Percentiles rank a stretch among this genome's conserved stretches.
These are phyloP conservation scores for Apophysomyces variabilis DNA, from an alignment of 371 early-diverging fungal genomes.

Conservation along the genomic window DNA sequence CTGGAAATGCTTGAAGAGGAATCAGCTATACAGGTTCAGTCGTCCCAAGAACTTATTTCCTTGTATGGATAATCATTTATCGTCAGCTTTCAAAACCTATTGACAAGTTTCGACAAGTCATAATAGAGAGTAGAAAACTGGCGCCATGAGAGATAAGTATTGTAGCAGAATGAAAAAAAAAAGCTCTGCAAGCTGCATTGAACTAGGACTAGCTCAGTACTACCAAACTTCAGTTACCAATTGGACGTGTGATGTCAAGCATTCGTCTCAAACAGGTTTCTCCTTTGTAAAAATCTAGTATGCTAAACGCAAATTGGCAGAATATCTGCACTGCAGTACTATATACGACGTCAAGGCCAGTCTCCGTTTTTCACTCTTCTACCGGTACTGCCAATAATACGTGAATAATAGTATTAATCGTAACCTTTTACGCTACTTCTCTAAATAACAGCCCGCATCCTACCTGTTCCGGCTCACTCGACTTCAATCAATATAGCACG, in stretches of 20 bases:
- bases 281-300: neutral
- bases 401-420: neutral
- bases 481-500: neutral
- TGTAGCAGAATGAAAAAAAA: conserved; percentile 1
- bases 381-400: neutral
- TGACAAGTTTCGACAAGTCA: neutral
- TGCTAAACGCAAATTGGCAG: neutral
- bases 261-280: neutral
- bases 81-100: neutral
- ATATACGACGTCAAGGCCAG: neutral
- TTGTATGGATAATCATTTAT: conserved; percentile 4
- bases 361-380: neutral
- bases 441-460: neutral
- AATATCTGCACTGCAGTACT: neutral
- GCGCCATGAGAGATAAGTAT: neutral
- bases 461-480: neutral
- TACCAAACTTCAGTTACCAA: neutral
- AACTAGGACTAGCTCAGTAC: neutral
- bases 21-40: neutral
- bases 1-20: neutral
- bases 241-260: neutral
- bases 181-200: neutral
- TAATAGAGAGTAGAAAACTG: neutral
- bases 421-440: neutral
- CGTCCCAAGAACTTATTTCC: neutral